phyloP scores from a whole-genome alignment of 345 rosid species.

The Melaleuca quinquenervia region DNA sequence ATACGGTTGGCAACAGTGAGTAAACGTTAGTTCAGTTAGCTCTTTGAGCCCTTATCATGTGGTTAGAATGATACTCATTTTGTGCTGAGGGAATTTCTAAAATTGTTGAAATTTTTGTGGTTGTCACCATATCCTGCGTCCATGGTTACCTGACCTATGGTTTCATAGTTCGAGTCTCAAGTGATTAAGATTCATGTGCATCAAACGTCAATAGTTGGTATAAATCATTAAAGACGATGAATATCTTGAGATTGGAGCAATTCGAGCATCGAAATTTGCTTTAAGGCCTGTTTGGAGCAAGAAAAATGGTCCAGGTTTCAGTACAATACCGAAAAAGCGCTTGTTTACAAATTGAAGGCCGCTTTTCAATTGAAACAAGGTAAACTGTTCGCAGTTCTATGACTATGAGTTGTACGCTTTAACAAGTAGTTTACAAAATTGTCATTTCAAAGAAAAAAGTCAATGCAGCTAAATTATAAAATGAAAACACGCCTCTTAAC shows the following conservation, averaged over 20 bases:
- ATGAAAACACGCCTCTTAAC: background rate
- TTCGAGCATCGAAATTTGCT: background rate
- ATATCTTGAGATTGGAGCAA: background rate
- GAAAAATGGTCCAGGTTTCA: background rate
- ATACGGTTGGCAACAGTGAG: conserved; percentile 23
- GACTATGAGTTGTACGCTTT: background rate
- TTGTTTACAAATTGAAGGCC: background rate
- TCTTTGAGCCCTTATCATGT: background rate
- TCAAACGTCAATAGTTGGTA: background rate
- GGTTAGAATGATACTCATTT: background rate
- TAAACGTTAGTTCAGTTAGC: background rate
- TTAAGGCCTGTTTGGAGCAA: background rate
- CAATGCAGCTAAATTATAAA: background rate
- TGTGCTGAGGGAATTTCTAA: background rate
- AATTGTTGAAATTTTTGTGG: background rate
- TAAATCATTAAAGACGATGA: background rate
- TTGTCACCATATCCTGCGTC: background rate
- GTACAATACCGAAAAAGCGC: background rate
- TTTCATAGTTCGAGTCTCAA: background rate
- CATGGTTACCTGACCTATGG: background rate
- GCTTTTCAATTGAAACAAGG: background rate
- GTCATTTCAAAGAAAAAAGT: background rate
- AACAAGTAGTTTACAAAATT: background rate
- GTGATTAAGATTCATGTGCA: background rate
- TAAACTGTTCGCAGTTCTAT: background rate